These are phyloP conservation scores for Tripidium arundinaceum DNA, from an alignment of 202 grass and related monocot genomes.

Conservation along the genomic window DNA sequence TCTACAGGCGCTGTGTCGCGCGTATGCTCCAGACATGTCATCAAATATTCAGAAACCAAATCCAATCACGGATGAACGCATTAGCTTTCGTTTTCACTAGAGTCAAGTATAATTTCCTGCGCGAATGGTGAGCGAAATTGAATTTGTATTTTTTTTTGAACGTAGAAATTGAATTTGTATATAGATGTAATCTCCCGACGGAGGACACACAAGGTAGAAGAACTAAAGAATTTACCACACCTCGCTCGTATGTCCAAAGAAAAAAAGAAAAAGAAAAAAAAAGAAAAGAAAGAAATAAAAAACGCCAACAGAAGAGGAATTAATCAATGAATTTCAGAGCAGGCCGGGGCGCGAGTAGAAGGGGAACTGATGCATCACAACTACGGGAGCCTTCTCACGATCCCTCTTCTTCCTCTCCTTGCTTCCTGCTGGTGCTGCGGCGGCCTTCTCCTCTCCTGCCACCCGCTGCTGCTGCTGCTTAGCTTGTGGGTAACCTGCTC, in stretches of 20 bases:
- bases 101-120: background rate
- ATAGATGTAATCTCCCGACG: background rate
- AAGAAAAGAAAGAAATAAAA: too few species aligned
- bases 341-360: conserved; percentile 13
- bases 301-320: background rate
- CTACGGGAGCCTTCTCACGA: background rate
- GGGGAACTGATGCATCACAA: conserved; percentile 29
- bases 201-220: background rate
- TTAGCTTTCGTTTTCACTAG: too few species aligned
- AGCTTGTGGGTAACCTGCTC: too few species aligned
- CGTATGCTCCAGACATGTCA: too few species aligned
- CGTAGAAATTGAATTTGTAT: background rate
- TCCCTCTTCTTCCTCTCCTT: background rate
- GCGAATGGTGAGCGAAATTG: background rate
- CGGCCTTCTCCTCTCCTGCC: too few species aligned
- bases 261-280: background rate
- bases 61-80: too few species aligned
- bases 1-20: too few species aligned
- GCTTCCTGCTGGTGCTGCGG: background rate
- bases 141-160: too few species aligned
- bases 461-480: too few species aligned
- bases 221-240: background rate
- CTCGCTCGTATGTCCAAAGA: background rate
- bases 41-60: too few species aligned
- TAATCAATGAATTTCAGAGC: background rate